Percentiles rank a stretch among this genome's conserved stretches.
Evolutionary conservation across 176 grass and related monocot species (phyloP).

Genomic region (Rhynchospora breviuscula): DNA sequence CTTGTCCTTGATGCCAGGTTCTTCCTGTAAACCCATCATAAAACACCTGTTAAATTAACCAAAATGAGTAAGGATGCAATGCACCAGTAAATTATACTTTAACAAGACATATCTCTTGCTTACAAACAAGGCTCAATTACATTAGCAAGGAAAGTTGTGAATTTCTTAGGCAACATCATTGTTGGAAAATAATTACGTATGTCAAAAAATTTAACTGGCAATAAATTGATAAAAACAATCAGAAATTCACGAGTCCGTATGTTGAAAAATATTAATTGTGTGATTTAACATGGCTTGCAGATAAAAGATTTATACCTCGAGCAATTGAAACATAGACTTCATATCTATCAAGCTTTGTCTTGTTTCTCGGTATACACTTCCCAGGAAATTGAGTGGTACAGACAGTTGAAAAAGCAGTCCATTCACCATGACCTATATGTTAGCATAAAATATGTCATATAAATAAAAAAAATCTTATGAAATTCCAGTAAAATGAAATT

Average conservation of each 20-base stretch:
- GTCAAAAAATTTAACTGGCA: not conserved
- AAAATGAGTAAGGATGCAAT: conserved; percentile 36
- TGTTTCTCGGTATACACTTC: conserved; percentile 95
- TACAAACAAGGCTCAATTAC: not conserved
- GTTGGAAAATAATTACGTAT: not conserved
- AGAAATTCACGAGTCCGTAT: not conserved
- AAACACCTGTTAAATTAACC: conserved; percentile 25
- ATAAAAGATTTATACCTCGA: conserved; percentile 53
- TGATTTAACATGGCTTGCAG: not conserved
- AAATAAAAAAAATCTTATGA: conserved; percentile 10
- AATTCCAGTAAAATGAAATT: conserved; percentile 8
- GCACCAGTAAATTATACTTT: not conserved
- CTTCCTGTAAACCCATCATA: conserved; percentile 60
- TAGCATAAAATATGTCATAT: conserved; percentile 29
- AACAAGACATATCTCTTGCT: not conserved
- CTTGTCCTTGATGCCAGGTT: conserved; percentile 75
- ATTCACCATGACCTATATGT: conserved; percentile 93
- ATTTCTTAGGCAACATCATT: not conserved
- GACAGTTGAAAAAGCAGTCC: conserved; percentile 98
- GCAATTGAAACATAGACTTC: conserved; percentile 97
- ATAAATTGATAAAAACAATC: not conserved
- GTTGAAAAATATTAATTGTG: not conserved
- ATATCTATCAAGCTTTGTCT: conserved; percentile 98
- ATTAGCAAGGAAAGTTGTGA: not conserved
- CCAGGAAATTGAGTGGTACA: conserved; percentile 94